Conservation (phyloP, 1,284 basidiomycete genomes). For the Bjerkandera adusta region DNA sequence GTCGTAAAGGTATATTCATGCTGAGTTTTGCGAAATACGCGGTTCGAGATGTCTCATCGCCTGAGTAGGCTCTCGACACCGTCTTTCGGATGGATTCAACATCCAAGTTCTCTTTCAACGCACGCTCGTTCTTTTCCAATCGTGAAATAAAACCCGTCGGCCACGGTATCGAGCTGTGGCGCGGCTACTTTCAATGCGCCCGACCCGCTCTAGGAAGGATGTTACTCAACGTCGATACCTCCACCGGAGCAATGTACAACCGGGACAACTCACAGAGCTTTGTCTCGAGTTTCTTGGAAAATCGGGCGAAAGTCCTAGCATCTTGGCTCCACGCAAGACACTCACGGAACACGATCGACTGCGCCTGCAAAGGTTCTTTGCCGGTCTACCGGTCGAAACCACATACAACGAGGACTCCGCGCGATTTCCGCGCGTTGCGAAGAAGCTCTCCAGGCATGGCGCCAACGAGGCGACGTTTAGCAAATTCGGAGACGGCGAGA, state of each 20-base stretch:
- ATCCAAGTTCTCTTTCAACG: slow-evolving; percentile 69
- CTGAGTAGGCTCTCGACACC: slow-evolving; percentile 63
- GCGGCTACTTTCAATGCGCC: slow-evolving; percentile 75
- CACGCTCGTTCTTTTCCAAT: slow-evolving; percentile 72
- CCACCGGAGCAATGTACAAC: slow-evolving; percentile 74
- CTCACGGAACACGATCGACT: slow-evolving; percentile 58
- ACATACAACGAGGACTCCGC: slow-evolving; percentile 11
- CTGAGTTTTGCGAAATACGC: too few relatives aligned
- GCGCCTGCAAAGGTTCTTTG: slow-evolving; percentile 58
- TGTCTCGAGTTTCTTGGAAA: slow-evolving; percentile 53
- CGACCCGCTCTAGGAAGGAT: slow-evolving; percentile 64
- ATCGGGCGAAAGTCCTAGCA: slow-evolving; percentile 34
- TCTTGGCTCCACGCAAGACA: slow-evolving; percentile 39
- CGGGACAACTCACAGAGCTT: slow-evolving; percentile 45
- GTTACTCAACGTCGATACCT: slow-evolving; percentile 76
- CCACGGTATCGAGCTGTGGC: slow-evolving; percentile 63
- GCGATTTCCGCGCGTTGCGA: slow-evolving; percentile 36
- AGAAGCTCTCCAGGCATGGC: slow-evolving; percentile 48
- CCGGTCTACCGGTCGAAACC: slow-evolving; percentile 53
- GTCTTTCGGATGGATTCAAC: slow-evolving; percentile 73
- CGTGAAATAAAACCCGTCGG: slow-evolving; percentile 65
- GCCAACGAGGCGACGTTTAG: slow-evolving; percentile 52
- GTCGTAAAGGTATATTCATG: slow-evolving; percentile 61
- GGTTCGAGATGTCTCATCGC: not conserved
- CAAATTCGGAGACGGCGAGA: slow-evolving; percentile 44